Evolutionary conservation across 768 basidiomycete genomes (phyloP).

Genomic region (Tremella yokohamensis): DNA sequence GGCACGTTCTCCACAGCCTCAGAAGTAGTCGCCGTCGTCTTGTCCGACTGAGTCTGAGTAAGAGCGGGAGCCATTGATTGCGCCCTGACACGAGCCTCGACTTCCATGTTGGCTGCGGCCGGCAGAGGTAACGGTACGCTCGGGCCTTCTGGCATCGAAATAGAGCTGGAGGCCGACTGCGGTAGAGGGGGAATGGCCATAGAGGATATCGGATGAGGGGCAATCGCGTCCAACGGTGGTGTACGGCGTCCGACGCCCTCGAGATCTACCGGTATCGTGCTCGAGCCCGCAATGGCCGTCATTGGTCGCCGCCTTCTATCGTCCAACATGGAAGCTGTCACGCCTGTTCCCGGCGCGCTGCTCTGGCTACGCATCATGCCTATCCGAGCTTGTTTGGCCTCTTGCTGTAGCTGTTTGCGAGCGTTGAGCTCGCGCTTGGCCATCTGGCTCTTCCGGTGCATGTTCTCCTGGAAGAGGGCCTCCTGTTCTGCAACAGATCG

Average conservation of each 20-base stretch:
- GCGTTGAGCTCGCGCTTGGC: constrained; percentile 48
- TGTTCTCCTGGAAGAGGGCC: constrained; percentile 72
- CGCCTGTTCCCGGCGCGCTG: constrained; percentile 27
- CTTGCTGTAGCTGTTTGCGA: constrained; percentile 35
- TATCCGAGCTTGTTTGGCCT: constrained; percentile 27
- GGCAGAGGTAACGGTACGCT: constrained; percentile 9
- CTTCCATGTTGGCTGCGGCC: neutral
- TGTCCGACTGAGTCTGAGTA: constrained; percentile 17
- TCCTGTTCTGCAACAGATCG: constrained; percentile 75
- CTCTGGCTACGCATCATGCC: constrained; percentile 36
- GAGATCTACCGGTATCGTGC: constrained; percentile 41
- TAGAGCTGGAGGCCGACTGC: neutral
- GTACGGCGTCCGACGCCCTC: constrained; percentile 37
- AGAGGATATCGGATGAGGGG: constrained; percentile 3
- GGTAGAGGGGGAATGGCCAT: constrained; percentile 13
- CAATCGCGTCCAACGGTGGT: constrained; percentile 21
- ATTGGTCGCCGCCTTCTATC: constrained; percentile 26
- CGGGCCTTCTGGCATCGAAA: neutral
- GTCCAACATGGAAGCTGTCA: constrained; percentile 38
- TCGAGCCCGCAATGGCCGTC: constrained; percentile 39
- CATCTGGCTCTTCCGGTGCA: constrained; percentile 69
- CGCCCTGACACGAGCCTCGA: constrained; percentile 5
- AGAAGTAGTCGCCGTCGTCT: constrained; percentile 10
- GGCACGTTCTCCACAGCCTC: constrained; percentile 30
- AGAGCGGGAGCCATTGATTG: constrained; percentile 7